Evolutionary conservation across 2,329 filamentous ascomycete genomes (phyloP), one percentile per base, ranked within the genome.

Genomic region (Dothistroma pini): DNA sequence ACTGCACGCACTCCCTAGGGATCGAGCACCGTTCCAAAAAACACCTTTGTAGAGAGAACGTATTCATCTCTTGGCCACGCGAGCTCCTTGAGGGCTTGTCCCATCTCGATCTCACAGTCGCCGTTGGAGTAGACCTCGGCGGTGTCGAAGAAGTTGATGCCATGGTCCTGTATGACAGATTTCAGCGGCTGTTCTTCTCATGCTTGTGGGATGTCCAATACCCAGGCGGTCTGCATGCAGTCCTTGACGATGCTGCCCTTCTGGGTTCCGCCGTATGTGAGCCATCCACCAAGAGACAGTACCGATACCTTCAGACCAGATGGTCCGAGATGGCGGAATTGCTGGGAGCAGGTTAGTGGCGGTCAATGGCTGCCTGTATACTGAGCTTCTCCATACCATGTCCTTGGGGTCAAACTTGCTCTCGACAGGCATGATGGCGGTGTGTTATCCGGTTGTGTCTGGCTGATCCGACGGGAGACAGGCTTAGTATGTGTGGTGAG

Each of bases 51-150:
- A 58, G 67, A 72, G 25, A 78, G 68, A 21, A 79, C 77, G 58
- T 78, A 80, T 68, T 74, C 77, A 66, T 78, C 79, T 54, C 79
- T 71, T n/a, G 79, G 79, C 78, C 79, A 82, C 21, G 65, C 69
- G 22, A 81, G 72, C 69, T 80, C 77, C 70, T 80, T 79, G 59
- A 81, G 66, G 14, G 75, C 56, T 53, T 79, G 70, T 47, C 80
- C 80, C 79, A 81, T 88, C 66, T 85, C 83, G 52, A 84, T 76
- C 72, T 89, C 86, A 25, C 83, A 86, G 69, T 86, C 79, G 61
- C 86, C 86, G 7, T 76, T 82, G 63, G 81, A 77, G 69, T 86
- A 87, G 35, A 75, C 70, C 70, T 81, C 58, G n/a, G 79, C 79
- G 10, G 79, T 81, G 62, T 81, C 69, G 67, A 71, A 72, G 71